These are phyloP conservation scores for Raffaelea ambrosiae DNA, from an alignment of 2,329 filamentous ascomycete genomes.

Conservation along the genomic window DNA sequence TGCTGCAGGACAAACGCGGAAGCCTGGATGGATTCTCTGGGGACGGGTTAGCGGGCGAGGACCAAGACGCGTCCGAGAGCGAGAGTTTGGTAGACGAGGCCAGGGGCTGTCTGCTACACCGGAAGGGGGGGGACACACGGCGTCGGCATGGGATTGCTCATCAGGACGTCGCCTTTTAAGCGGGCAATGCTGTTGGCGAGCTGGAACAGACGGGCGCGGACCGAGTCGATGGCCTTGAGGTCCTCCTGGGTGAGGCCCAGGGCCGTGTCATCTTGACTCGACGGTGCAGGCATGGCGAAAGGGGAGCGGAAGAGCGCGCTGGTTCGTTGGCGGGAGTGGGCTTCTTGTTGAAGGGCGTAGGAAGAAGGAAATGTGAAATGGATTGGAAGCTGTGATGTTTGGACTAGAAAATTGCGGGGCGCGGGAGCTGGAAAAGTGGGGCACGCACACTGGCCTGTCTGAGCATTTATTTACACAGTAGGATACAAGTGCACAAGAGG, in stretches of 20 bases:
- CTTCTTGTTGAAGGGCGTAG: too few species aligned
- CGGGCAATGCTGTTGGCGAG: slow-evolving; percentile 61
- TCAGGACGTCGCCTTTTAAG: slow-evolving; percentile 51
- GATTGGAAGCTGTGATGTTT: too few species aligned
- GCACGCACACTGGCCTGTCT: too few species aligned
- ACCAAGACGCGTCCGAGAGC: too few species aligned
- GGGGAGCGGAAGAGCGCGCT: too few species aligned
- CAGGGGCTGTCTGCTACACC: neutral
- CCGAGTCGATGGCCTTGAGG: slow-evolving; percentile 61
- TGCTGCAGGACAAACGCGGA: slow-evolving; percentile 62
- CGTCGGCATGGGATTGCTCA: slow-evolving; percentile 57
- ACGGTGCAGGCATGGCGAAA: slow-evolving; percentile 17
- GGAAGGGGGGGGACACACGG: slow-evolving; percentile 42
- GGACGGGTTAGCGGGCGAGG: neutral
- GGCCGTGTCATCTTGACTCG: slow-evolving; percentile 18
- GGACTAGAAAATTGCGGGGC: too few species aligned
- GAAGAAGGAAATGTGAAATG: too few species aligned
- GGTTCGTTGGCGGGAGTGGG: too few species aligned
- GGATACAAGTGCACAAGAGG: too few species aligned
- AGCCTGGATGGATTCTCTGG: slow-evolving; percentile 64
- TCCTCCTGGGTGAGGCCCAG: slow-evolving; percentile 50
- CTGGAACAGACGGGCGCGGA: slow-evolving; percentile 58
- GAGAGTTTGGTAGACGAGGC: too few species aligned
- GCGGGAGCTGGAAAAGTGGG: too few species aligned
- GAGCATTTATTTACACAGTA: too few species aligned